Evolutionary conservation across 768 basidiomycete genomes (phyloP), one percentile per base, ranked within the genome.

Genomic region (button mushroom (Agaricus bisporus)): DNA sequence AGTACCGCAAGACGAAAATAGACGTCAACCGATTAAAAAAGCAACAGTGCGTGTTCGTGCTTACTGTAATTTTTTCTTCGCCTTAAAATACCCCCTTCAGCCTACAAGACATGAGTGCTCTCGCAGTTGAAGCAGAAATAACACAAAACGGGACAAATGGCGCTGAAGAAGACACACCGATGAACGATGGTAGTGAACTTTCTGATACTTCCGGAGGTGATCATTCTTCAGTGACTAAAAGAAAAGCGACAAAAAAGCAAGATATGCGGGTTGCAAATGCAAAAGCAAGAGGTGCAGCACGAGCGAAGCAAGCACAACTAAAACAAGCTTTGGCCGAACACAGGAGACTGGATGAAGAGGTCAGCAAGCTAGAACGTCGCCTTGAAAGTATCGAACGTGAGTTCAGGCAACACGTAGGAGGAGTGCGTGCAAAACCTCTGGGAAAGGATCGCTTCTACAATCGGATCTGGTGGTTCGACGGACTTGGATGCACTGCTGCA

Each of bases 401-500:
- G 57, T 99, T 98, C 73, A 78, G 97, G 58, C 88, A 94, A 66
- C 77, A 91, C 46, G 75, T 92, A 39, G 90, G 91, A 52, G 83
- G 86, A 5, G 80, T 94, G 46, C 80, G 97, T 49, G 85, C 91
- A 18, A 88, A 92, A 62, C 92, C 95, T 1, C 63, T 98, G 48
- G 97, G 97, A 12, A 79, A 81, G 58, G 97, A 99, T 65, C 79
- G 97, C 49, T 99, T 98, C 69, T 88, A 90, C 63, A 95, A 97
- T 65, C 83, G 91, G 29, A 76, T 97, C 55, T 99, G 95, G 95
- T 99, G 95, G 95, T 91, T 98, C 65, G 95, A 99, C 68, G 95
- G 95, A 9, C 81, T 94, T 77, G 95, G 95, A 6, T 84, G 86
- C 5, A 86, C 85, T 44, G 84, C 86, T 42, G 70, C 95, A 49